Evolutionary conservation across 306 rosid genomes (phyloP).

Genomic region (Gastrolobium villosum): DNA sequence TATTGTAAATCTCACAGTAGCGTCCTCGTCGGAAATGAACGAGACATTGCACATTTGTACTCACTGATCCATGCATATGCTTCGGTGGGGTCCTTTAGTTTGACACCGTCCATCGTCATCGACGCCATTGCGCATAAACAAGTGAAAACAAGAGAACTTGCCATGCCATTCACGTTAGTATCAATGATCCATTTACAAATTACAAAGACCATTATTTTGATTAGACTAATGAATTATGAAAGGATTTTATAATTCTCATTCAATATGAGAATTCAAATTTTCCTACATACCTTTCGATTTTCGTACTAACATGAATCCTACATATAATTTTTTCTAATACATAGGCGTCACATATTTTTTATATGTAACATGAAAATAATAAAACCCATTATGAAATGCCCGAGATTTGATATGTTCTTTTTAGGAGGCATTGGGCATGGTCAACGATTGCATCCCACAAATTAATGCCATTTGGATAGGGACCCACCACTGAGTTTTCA

Average conservation of each 20-base stretch:
- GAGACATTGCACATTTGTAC: not conserved
- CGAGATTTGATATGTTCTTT: not conserved
- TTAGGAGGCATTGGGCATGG: slow-evolving; percentile 23
- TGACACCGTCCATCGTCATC: slow-evolving; percentile 7
- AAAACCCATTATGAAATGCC: not conserved
- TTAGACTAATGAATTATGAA: not conserved
- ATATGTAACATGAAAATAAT: no score
- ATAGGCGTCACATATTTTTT: no score
- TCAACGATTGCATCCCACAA: slow-evolving; percentile 38
- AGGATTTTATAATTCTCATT: no score
- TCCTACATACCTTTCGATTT: no score
- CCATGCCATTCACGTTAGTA: slow-evolving; percentile 20
- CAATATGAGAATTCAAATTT: no score
- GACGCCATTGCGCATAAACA: not conserved
- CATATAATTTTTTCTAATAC: no score
- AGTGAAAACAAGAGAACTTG: not conserved
- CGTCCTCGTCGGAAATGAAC: slow-evolving; percentile 39
- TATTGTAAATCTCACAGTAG: not conserved
- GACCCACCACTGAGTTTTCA: slow-evolving; percentile 16
- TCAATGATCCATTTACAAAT: not conserved
- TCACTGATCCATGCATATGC: slow-evolving; percentile 26
- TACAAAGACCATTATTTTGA: not conserved
- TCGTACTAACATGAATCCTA: no score
- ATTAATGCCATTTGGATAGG: slow-evolving; percentile 36
- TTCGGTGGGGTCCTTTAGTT: slow-evolving; percentile 15